Conservation (phyloP, 345 rosid species). For the Clausena lansium region DNA sequence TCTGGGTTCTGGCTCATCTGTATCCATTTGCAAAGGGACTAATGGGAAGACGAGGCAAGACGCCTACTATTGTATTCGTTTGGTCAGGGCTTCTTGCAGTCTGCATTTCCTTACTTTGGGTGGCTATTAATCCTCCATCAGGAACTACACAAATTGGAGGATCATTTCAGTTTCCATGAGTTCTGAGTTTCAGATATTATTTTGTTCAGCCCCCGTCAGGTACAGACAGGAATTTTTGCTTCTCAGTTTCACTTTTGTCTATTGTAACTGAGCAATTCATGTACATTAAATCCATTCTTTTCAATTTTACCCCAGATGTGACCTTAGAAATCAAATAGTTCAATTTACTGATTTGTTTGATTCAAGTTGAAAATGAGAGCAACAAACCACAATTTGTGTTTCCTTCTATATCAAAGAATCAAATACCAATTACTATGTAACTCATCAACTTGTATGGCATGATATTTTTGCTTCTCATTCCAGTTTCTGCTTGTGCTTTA, state of each 20-base stretch:
- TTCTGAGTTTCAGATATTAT: neutral
- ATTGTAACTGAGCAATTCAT: neutral
- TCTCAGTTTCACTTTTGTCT: neutral
- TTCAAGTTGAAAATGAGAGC: neutral
- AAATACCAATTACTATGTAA: neutral
- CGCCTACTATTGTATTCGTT: constrained; percentile 65
- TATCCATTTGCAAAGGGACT: constrained; percentile 85
- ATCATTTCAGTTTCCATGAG: constrained; percentile 46
- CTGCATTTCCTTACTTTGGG: constrained; percentile 69
- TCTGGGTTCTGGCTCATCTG: constrained; percentile 80
- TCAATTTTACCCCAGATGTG: neutral
- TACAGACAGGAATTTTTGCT: neutral
- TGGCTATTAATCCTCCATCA: constrained; percentile 62
- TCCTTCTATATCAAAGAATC: neutral
- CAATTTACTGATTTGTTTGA: neutral
- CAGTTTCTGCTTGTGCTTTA: neutral
- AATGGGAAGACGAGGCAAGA: constrained; percentile 72
- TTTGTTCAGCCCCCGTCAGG: neutral
- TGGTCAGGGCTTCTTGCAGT: constrained; percentile 85
- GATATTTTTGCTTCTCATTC: neutral
- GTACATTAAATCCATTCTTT: constrained; percentile 9
- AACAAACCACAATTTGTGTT: neutral
- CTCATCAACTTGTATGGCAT: neutral
- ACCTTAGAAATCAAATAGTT: constrained; percentile 1
- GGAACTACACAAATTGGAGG: constrained; percentile 59